Conservation (phyloP, 371 early-diverging fungal genomes). For the Rhizopus microsporus region DNA sequence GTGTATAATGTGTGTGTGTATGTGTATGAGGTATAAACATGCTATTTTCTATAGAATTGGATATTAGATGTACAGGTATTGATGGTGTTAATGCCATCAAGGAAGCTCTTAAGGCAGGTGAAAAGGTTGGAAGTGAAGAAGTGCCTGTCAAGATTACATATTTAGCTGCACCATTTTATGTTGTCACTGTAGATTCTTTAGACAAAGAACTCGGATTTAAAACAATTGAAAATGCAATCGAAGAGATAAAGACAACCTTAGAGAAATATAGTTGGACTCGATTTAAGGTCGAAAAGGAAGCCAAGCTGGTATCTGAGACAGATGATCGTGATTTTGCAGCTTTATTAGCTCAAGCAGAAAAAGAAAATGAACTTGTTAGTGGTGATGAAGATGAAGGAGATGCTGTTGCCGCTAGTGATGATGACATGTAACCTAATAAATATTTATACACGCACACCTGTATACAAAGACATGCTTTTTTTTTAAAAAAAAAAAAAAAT, state of each 20-base stretch:
- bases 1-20: slow-evolving; percentile 6
- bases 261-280: slow-evolving; percentile 60
- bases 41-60: slow-evolving; percentile 49
- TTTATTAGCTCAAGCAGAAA: slow-evolving; percentile 90
- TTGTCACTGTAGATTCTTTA: slow-evolving; percentile 86
- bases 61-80: slow-evolving; percentile 95
- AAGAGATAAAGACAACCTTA: slow-evolving; percentile 81
- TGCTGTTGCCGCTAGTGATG: slow-evolving; percentile 64
- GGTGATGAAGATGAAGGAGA: slow-evolving; percentile 89
- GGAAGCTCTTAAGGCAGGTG: slow-evolving; percentile 89
- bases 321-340: slow-evolving; percentile 95
- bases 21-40: not conserved
- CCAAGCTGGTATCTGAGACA: slow-evolving; percentile 92
- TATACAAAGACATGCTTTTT: not conserved
- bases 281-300: slow-evolving; percentile 74
- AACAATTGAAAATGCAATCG: slow-evolving; percentile 87
- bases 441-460: not conserved
- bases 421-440: slow-evolving; percentile 47
- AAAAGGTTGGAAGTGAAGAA: slow-evolving; percentile 81
- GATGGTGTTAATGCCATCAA: slow-evolving; percentile 98
- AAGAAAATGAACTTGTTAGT: slow-evolving; percentile 93
- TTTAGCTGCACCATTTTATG: slow-evolving; percentile 93
- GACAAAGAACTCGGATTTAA: slow-evolving; percentile 89
- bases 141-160: slow-evolving; percentile 82
- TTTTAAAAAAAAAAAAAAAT: slow-evolving; percentile 2